These are phyloP conservation scores for Neobulgaria alba DNA, from an alignment of 2,329 filamentous ascomycete genomes.

Conservation along the genomic window DNA sequence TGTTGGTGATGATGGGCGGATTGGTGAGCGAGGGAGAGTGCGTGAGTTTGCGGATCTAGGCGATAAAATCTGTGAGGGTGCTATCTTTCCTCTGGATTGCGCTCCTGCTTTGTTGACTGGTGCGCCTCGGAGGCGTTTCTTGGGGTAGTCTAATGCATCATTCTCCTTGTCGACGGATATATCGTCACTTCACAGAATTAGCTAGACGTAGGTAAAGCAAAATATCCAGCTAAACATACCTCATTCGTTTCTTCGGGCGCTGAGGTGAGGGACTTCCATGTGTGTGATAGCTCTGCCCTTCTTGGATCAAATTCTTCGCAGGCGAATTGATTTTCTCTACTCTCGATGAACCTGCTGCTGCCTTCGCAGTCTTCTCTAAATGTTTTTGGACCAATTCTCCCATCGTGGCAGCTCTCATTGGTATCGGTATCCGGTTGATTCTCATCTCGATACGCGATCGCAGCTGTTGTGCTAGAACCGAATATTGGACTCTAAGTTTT, in stretches of 20 bases:
- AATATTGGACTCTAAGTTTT: slow-evolving; percentile 81
- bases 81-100: slow-evolving; percentile 35
- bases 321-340: slow-evolving; percentile 15
- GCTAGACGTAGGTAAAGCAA: slow-evolving; percentile 2
- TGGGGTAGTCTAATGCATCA: slow-evolving; percentile 54
- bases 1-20: slow-evolving; percentile 36
- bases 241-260: slow-evolving; percentile 39
- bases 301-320: slow-evolving; percentile 20
- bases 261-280: slow-evolving; percentile 23
- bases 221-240: slow-evolving; percentile 32
- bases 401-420: slow-evolving; percentile 72
- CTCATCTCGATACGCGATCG: slow-evolving; percentile 83
- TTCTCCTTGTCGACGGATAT: slow-evolving; percentile 69
- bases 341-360: slow-evolving; percentile 9
- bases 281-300: slow-evolving; percentile 12
- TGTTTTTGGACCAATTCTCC: slow-evolving; percentile 52
- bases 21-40: slow-evolving; percentile 21
- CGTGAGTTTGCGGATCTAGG: slow-evolving; percentile 77
- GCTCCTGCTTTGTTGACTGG: slow-evolving; percentile 28
- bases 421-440: slow-evolving; percentile 80
- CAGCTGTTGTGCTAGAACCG: slow-evolving; percentile 77
- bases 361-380: slow-evolving; percentile 14
- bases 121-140: slow-evolving; percentile 47
- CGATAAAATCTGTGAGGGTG: slow-evolving; percentile 60
- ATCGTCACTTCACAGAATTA: slow-evolving; percentile 44